Conservation (phyloP, 2,329 filamentous ascomycete genomes). For the Conoideocrella luteorostrata region DNA sequence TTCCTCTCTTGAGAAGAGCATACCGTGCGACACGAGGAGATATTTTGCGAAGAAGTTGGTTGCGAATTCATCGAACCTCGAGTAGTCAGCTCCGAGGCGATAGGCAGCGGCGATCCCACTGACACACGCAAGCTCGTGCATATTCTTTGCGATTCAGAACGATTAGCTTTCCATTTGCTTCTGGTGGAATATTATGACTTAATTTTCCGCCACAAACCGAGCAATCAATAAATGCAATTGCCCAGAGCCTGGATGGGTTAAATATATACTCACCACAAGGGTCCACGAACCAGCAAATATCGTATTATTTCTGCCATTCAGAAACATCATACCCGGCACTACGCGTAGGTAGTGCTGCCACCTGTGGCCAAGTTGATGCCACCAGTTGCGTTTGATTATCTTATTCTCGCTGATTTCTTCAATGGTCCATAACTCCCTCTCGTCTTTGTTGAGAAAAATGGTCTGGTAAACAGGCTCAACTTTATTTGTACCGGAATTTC, state of each 20-base stretch:
- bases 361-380: slow-evolving; percentile 60
- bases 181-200: no score
- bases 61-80: slow-evolving; percentile 49
- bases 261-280: slow-evolving; percentile 54
- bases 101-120: slow-evolving; percentile 66
- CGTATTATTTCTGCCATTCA: slow-evolving; percentile 59
- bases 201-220: no score
- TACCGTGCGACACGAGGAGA: slow-evolving; percentile 37
- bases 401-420: slow-evolving; percentile 52
- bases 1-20: slow-evolving; percentile 30
- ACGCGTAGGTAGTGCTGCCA: slow-evolving; percentile 60
- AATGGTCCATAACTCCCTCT: slow-evolving; percentile 51
- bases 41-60: slow-evolving; percentile 43
- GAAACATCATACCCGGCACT: slow-evolving; percentile 65
- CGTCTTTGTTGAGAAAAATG: slow-evolving; percentile 56
- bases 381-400: slow-evolving; percentile 59
- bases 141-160: slow-evolving; percentile 38
- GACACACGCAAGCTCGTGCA: slow-evolving; percentile 65
- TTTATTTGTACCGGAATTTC: slow-evolving; percentile 13
- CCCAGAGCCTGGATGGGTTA: no score
- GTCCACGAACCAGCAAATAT: slow-evolving; percentile 63
- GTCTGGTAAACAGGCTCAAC: slow-evolving; percentile 63
- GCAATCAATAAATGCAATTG: no score
- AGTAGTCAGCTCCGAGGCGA: slow-evolving; percentile 59
- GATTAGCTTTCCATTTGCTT: background rate